A percentile compares a stretch with the other conserved stretches of the same genome.
phyloP scores from a whole-genome alignment of 2,329 filamentous ascomycete genomes.

The Sporothrix brasiliensis region DNA sequence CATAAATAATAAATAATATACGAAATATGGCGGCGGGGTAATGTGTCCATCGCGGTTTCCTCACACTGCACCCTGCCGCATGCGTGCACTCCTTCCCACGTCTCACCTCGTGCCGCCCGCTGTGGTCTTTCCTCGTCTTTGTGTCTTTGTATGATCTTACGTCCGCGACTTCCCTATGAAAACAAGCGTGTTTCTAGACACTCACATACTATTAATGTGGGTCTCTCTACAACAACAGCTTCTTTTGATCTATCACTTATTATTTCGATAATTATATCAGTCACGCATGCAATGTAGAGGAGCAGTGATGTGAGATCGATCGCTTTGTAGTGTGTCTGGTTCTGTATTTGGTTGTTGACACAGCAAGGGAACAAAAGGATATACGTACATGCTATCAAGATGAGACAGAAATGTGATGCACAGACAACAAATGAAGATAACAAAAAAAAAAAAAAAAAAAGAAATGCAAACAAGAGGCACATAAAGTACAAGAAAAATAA shows the following conservation, averaged over 20 bases:
- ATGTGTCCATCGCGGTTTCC: conserved; percentile 7
- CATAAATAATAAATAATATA: background rate
- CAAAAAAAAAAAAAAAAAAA: background rate
- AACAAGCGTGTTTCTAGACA: background rate
- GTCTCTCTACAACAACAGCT: too few species aligned
- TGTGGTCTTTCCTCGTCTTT: background rate
- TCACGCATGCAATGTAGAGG: background rate
- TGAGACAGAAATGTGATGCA: background rate
- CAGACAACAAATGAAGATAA: conserved; percentile 2
- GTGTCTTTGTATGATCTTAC: background rate
- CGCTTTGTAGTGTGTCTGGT: background rate
- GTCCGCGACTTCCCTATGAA: background rate
- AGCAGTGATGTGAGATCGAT: background rate
- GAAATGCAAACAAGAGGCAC: background rate
- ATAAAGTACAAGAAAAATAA: background rate
- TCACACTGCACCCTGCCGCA: background rate
- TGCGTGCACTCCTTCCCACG: background rate
- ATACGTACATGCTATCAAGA: background rate
- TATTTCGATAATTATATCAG: background rate
- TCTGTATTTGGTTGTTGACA: background rate
- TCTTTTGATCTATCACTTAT: background rate
- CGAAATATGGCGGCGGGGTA: background rate
- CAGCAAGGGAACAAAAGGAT: conserved; percentile 11
- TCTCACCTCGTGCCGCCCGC: background rate
- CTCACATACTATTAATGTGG: background rate